phyloP scores from a whole-genome alignment of 179 eudicot genomes.

The Pouteria campechiana region DNA sequence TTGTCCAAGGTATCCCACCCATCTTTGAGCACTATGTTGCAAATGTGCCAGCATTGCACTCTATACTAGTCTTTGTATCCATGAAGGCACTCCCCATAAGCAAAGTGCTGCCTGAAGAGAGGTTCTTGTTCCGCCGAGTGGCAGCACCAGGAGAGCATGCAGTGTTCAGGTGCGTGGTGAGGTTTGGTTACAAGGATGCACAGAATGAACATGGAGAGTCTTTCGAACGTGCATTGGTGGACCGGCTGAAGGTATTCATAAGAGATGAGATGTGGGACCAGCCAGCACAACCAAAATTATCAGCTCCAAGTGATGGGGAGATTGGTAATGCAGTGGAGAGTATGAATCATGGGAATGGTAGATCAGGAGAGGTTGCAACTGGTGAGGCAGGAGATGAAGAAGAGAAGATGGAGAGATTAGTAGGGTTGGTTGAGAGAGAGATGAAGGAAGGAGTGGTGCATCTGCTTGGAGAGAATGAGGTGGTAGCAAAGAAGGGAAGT shows the following conservation, averaged over 20 bases:
- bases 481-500: slow-evolving; percentile 31
- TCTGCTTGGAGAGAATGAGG: slow-evolving; percentile 48
- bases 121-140: slow-evolving; percentile 58
- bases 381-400: background rate
- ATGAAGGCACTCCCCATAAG: slow-evolving; percentile 57
- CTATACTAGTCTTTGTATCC: slow-evolving; percentile 53
- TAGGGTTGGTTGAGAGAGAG: slow-evolving; percentile 30
- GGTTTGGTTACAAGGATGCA: slow-evolving; percentile 58
- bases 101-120: slow-evolving; percentile 49
- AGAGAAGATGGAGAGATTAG: slow-evolving; percentile 16
- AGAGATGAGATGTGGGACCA: slow-evolving; percentile 8
- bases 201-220: slow-evolving; percentile 24
- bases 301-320: background rate
- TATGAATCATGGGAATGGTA: background rate
- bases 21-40: slow-evolving; percentile 63
- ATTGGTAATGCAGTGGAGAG: background rate
- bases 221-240: slow-evolving; percentile 33
- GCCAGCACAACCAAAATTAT: background rate
- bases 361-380: background rate
- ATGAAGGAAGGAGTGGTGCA: slow-evolving; percentile 36
- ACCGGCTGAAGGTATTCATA: slow-evolving; percentile 32
- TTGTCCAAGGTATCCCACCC: slow-evolving; percentile 78
- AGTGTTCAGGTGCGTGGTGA: slow-evolving; percentile 59
- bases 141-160: slow-evolving; percentile 23
- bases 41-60: slow-evolving; percentile 51